Conservation (phyloP, 192 early-diverging fungal species). For the Coemansia umbellata region DNA sequence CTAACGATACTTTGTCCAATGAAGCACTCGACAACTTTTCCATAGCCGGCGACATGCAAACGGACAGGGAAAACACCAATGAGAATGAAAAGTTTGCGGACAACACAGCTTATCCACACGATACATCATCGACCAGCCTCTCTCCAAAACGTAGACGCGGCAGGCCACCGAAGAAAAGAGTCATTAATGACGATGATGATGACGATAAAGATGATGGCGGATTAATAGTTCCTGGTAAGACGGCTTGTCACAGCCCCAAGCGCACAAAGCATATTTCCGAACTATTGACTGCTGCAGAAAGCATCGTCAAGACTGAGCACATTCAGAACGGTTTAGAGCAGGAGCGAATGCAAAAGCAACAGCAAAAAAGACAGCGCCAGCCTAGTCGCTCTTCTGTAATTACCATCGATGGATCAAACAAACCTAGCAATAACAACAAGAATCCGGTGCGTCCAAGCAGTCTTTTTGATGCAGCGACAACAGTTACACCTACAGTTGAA, state of each 20-base stretch:
- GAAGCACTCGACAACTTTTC: not conserved
- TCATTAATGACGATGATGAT: constrained; percentile 22
- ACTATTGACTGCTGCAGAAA: not conserved
- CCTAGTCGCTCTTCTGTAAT: not conserved
- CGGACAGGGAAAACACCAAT: not conserved
- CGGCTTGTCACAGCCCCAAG: constrained; percentile 1
- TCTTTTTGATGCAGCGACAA: constrained; percentile 4
- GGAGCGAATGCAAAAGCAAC: not conserved
- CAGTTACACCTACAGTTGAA: constrained; percentile 9
- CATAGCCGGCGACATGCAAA: not conserved
- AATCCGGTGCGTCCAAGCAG: constrained; percentile 1
- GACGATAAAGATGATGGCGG: constrained; percentile 5
- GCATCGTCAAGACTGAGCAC: not conserved
- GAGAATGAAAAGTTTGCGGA: not conserved
- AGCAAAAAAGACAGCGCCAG: not conserved
- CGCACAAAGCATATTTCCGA: constrained; percentile 1
- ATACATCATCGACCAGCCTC: constrained; percentile 2
- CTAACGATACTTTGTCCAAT: not conserved
- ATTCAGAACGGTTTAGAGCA: too few relatives aligned
- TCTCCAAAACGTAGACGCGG: constrained; percentile 19
- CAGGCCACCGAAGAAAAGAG: constrained; percentile 18
- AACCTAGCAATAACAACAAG: constrained; percentile 1
- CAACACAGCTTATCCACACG: not conserved
- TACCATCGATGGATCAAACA: constrained; percentile 15
- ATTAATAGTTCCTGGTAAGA: not conserved